Conservation (phyloP, 495 filamentous ascomycete species). For the Rostrohypoxylon terebratum region DNA sequence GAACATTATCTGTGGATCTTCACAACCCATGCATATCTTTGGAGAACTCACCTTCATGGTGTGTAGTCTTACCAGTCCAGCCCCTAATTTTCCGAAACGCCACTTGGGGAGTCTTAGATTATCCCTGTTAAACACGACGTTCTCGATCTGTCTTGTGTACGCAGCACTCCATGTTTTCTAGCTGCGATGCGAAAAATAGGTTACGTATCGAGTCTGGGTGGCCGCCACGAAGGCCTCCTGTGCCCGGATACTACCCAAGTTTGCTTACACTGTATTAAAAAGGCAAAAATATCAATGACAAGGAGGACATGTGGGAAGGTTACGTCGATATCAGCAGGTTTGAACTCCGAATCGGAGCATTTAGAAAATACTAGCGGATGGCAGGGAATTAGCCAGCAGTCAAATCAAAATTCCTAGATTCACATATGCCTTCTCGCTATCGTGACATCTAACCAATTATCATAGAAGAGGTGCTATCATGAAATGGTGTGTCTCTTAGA, state of each 20-base stretch:
- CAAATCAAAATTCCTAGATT: background rate
- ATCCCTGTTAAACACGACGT: constrained; percentile 1
- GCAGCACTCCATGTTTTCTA: background rate
- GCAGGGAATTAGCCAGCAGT: background rate
- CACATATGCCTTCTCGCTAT: background rate
- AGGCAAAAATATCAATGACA: background rate
- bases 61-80: background rate
- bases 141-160: constrained; percentile 4
- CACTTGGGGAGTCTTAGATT: background rate
- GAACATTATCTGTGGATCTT: constrained; percentile 27
- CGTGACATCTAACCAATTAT: background rate
- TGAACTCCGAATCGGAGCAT: background rate
- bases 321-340: background rate
- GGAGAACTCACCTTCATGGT: background rate
- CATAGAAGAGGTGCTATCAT: background rate
- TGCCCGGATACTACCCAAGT: background rate
- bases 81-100: background rate
- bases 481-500: background rate
- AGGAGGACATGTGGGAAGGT: background rate
- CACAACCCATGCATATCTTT: constrained; percentile 3
- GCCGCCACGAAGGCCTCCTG: background rate
- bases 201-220: background rate
- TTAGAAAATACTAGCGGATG: background rate
- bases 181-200: background rate
- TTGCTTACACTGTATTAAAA: background rate